Conservation (phyloP, 345 rosid species). For the Eucalyptus curtisii region DNA sequence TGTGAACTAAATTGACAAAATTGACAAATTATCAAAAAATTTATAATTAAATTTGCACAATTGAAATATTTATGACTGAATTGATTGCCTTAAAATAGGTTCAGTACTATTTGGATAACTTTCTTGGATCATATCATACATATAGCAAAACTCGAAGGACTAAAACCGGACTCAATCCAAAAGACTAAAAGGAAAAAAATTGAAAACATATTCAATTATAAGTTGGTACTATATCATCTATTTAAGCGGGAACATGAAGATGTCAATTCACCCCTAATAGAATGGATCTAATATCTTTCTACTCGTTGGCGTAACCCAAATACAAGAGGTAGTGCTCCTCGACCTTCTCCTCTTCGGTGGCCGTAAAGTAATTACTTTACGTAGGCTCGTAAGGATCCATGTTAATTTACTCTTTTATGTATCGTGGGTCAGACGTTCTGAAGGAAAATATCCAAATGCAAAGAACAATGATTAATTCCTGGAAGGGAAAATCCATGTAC, state of each 20-base stretch:
- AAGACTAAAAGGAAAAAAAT: not conserved
- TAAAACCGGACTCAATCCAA: not conserved
- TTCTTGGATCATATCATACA: not conserved
- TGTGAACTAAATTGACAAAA: rapidly evolving
- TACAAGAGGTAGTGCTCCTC: not conserved
- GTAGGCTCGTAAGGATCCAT: not conserved
- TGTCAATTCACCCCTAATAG: not conserved
- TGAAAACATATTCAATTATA: not conserved
- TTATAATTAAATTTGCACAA: no score
- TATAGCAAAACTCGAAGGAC: not conserved
- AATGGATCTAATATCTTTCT: not conserved
- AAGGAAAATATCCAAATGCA: not conserved
- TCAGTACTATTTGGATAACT: not conserved
- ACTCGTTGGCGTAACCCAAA: not conserved
- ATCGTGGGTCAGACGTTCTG: not conserved
- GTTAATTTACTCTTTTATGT: not conserved
- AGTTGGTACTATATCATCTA: not conserved
- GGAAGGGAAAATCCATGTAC: not conserved
- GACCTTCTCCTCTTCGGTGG: not conserved
- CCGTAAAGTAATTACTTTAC: not conserved
- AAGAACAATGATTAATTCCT: no score
- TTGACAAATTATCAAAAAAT: no score
- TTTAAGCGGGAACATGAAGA: not conserved
- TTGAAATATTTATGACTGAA: no score
- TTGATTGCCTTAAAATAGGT: not conserved